Evolutionary conservation across 2,329 filamentous ascomycete genomes (phyloP).

Genomic region (Alternaria sp.): DNA sequence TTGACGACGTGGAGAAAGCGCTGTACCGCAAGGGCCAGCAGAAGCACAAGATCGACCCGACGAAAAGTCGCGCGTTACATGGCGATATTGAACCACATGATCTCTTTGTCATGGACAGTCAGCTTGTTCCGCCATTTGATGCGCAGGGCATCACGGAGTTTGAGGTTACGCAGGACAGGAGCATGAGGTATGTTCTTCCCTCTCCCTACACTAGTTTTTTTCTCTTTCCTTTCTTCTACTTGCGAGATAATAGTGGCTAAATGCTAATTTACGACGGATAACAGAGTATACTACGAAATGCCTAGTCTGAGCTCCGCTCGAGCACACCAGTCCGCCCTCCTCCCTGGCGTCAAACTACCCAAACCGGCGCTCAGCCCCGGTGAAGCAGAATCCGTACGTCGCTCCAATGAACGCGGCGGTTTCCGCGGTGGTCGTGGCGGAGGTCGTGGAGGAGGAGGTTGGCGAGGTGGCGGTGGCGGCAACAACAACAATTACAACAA

Average conservation of each 20-base stretch:
- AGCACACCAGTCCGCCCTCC: slow-evolving; percentile 91
- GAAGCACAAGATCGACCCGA: slow-evolving; percentile 77
- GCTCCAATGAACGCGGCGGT: slow-evolving; percentile 68
- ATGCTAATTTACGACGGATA: slow-evolving; percentile 30
- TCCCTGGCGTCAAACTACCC: slow-evolving; percentile 81
- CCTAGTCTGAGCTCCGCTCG: slow-evolving; percentile 68
- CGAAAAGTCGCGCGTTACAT: slow-evolving; percentile 77
- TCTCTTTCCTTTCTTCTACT: neutral
- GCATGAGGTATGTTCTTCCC: slow-evolving; percentile 72
- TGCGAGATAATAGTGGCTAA: too few relatives aligned
- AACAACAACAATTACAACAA: slow-evolving; percentile 50
- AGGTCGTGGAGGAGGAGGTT: slow-evolving; percentile 26
- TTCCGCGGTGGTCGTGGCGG: slow-evolving; percentile 30
- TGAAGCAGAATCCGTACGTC: slow-evolving; percentile 72
- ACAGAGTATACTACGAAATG: slow-evolving; percentile 85
- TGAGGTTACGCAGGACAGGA: slow-evolving; percentile 65
- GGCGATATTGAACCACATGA: slow-evolving; percentile 85
- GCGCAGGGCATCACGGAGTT: slow-evolving; percentile 57
- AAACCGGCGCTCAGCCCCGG: slow-evolving; percentile 73
- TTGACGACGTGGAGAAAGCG: slow-evolving; percentile 81
- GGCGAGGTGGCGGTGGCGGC: slow-evolving; percentile 48
- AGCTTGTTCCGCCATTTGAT: slow-evolving; percentile 79
- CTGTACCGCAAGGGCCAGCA: slow-evolving; percentile 84
- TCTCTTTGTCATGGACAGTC: slow-evolving; percentile 83
- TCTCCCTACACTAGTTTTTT: neutral